Evolutionary conservation across 2,329 filamentous ascomycete species (phyloP).

Genomic region (Trichoderma endophyticum): DNA sequence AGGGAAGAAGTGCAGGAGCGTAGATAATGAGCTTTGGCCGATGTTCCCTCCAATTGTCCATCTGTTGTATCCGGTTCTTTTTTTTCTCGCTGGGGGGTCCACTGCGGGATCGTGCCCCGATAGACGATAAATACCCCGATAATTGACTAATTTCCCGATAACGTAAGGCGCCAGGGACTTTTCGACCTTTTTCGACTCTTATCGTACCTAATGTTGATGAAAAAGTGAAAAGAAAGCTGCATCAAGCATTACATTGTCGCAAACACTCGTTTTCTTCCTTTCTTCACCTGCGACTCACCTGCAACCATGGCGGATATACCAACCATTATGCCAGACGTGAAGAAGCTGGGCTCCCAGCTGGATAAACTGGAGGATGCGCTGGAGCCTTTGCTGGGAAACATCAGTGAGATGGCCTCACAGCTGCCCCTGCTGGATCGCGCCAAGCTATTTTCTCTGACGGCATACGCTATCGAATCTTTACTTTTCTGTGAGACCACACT

Average conservation of each 20-base stretch:
- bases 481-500: constrained; percentile 65
- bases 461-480: constrained; percentile 87
- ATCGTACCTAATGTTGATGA: neutral
- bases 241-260: constrained; percentile 17
- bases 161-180: neutral
- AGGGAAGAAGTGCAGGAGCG: neutral
- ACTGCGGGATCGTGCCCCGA: neutral
- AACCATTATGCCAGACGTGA: constrained; percentile 65
- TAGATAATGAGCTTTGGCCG: neutral
- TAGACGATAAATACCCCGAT: neutral
- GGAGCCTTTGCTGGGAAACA: constrained; percentile 65
- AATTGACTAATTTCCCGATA: neutral
- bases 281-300: neutral
- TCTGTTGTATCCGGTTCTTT: neutral
- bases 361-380: constrained; percentile 74
- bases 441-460: constrained; percentile 83
- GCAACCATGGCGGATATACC: constrained; percentile 40
- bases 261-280: neutral
- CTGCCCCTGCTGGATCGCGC: constrained; percentile 92
- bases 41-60: neutral
- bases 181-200: neutral
- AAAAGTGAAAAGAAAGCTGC: neutral
- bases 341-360: constrained; percentile 73
- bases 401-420: constrained; percentile 69
- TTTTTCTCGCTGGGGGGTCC: neutral